Conservation (phyloP, 106 monocot genomes). For the Dendrobium officinale region DNA sequence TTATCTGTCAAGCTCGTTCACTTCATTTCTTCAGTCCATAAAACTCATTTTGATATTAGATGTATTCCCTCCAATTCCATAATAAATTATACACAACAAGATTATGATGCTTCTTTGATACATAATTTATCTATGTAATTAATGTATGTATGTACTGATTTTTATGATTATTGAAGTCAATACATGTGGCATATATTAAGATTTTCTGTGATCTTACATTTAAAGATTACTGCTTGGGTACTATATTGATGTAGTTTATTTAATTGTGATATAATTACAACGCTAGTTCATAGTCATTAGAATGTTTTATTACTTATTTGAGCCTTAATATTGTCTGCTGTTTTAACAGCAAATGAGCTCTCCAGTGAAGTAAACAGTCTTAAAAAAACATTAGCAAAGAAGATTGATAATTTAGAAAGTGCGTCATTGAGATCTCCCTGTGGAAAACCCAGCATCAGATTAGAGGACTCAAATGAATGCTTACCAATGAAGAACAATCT, state of each 20-base stretch:
- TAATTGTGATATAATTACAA: neutral
- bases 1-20: neutral
- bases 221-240: neutral
- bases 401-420: slow-evolving; percentile 8
- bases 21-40: no score
- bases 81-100: no score
- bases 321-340: neutral
- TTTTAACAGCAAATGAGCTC: slow-evolving; percentile 36
- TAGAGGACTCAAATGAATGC: slow-evolving; percentile 2
- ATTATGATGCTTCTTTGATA: no score
- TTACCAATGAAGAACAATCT: slow-evolving; percentile 12
- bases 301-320: neutral
- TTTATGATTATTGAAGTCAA: neutral
- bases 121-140: no score
- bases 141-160: no score
- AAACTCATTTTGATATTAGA: neutral
- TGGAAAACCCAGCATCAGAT: no score
- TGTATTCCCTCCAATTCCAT: neutral
- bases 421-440: neutral
- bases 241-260: neutral
- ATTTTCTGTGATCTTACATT: neutral
- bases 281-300: neutral
- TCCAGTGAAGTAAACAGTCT: slow-evolving; percentile 44
- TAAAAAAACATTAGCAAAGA: slow-evolving; percentile 24
- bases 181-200: neutral